Percentiles rank a stretch among this genome's conserved stretches.
Evolutionary conservation across 371 early-diverging fungal genomes (phyloP).

Genomic region (Mortierella sp.): DNA sequence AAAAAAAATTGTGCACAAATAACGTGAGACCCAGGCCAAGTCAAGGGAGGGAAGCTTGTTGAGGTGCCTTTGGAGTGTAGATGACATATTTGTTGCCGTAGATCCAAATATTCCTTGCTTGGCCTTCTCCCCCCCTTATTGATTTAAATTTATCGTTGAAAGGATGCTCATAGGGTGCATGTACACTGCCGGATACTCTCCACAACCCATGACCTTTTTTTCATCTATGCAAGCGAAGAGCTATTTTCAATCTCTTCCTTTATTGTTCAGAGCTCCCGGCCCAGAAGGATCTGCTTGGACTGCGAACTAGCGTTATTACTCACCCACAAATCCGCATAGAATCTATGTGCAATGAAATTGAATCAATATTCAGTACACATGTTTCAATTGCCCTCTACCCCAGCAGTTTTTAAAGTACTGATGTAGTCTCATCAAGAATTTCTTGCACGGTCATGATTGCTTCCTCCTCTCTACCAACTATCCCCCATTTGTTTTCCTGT

Average conservation of each 20-base stretch:
- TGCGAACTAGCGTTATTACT: neutral
- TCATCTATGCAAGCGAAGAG: neutral
- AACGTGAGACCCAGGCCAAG: no score
- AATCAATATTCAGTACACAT: neutral
- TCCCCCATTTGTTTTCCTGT: neutral
- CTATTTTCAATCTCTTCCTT: neutral
- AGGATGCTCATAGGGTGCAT: neutral
- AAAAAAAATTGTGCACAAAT: neutral
- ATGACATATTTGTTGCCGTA: no score
- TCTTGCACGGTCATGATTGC: no score
- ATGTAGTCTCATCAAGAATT: neutral
- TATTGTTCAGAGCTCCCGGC: neutral
- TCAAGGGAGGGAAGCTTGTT: no score
- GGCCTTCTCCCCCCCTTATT: neutral
- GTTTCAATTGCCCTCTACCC: neutral
- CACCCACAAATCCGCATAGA: neutral
- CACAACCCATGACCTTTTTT: constrained; percentile 1
- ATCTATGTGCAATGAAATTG: neutral
- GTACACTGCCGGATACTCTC: neutral
- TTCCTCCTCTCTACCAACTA: neutral
- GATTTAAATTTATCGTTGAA: neutral
- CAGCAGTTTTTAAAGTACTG: neutral
- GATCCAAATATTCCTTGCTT: neutral
- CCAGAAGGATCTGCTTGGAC: neutral
- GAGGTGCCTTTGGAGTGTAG: neutral